Base-by-base conservation (phyloP, 2,329 filamentous ascomycete genomes). In the Aspergillus tubingensis region DNA sequence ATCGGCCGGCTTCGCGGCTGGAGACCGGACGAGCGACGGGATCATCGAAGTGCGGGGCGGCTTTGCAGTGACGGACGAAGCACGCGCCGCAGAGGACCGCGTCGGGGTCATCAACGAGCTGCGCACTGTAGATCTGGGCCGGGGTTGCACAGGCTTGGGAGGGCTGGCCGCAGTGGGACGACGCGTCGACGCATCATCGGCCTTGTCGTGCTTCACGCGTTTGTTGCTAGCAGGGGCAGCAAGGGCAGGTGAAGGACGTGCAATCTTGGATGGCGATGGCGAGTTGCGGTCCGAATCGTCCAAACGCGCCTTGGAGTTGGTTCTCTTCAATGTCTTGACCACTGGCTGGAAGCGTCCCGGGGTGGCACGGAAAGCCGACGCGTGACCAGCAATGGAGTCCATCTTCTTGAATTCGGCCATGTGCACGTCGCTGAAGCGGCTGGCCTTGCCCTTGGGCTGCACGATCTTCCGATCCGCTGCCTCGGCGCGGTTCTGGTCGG, bases 391-490 rank as follows among this genome's bases (percentile, higher is more conserved):
- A 71, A 98, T 97, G 2, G 93, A 97, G 74, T 96, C 92, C 94
- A 98, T 97, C 82, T 96, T 98, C 78, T 91, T 91, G 80, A 98
- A 97, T 71, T 94, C 86, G 53, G 88, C 87, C 85, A 91, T 90
- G 74, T 98, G 94, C 39, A 86, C 88, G 64, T 92, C 89, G 73
- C 91, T 96, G 78, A 89, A 98, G 49, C 94, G 88, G 52, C 88
- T 81, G 54, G 86, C 84, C 74, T 89, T 93, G 67, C 91, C 88
- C 78, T 89, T 96, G 11, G 93, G 87, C 66, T 87, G 86, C 6
- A 90, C 93, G 70, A 96, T 90, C 75, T 88, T 91, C 66, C 94
- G 88, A 8, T 79, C 79, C 39, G 77, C 41, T 15, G 38, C 79
- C 43, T 79, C 1, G 71, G 69, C 30, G 78, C 71, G 25, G 82